These are phyloP conservation scores for Arachnomyces sp. DNA, from an alignment of 2,329 filamentous ascomycete genomes.

Conservation along the genomic window DNA sequence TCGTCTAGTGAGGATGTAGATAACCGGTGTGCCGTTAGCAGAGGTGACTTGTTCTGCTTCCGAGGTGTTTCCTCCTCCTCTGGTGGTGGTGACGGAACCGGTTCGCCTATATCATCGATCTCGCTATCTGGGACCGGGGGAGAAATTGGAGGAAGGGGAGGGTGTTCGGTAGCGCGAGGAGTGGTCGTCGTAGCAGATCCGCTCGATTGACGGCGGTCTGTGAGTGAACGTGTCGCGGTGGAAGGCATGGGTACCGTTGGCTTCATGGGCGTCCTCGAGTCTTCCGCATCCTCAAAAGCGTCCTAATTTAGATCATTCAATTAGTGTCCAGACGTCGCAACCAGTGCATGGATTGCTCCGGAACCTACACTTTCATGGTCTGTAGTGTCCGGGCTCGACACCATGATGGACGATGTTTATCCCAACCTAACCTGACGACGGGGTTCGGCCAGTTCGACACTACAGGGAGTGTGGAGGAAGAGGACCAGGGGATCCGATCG, in stretches of 20 bases:
- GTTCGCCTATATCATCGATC: constrained; percentile 18
- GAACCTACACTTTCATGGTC: constrained; percentile 35
- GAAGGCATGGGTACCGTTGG: constrained; percentile 24
- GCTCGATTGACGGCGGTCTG: constrained; percentile 35
- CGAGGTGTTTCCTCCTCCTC: constrained; percentile 27
- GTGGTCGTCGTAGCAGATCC: constrained; percentile 30
- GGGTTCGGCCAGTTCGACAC: constrained; percentile 4
- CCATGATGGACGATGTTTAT: constrained; percentile 21
- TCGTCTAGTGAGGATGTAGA: constrained; percentile 54
- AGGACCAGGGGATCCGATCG: too few relatives aligned
- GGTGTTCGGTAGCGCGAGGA: constrained; percentile 27
- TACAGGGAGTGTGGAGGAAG: too few relatives aligned
- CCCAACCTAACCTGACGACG: background rate
- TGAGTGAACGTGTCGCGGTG: constrained; percentile 53
- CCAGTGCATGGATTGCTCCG: too few relatives aligned
- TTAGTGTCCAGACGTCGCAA: too few relatives aligned
- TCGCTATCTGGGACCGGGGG: constrained; percentile 7
- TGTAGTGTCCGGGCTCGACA: constrained; percentile 31
- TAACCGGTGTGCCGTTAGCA: constrained; percentile 45
- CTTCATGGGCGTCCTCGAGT: constrained; percentile 40
- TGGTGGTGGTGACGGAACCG: constrained; percentile 20
- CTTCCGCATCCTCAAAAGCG: constrained; percentile 74
- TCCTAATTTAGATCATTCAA: constrained; percentile 51
- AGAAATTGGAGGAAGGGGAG: constrained; percentile 16
- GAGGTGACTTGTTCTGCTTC: constrained; percentile 42